Base-by-base conservation (phyloP, 2,329 filamentous ascomycete species). In the Clarireedia paspali region DNA sequence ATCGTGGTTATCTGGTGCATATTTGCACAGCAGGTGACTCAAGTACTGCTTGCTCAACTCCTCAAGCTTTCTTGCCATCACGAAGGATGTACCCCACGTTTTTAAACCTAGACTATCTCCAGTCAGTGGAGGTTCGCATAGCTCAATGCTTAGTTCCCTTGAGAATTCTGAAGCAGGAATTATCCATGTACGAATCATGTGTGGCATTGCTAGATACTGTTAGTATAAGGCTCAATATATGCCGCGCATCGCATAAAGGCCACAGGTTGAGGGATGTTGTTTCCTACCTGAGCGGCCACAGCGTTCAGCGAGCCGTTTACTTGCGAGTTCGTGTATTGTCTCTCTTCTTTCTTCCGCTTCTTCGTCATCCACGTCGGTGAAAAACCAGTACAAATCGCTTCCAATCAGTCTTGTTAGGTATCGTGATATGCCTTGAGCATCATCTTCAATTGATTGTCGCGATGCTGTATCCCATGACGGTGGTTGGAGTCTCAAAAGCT, bases 51-150 rank as follows among this genome's bases (percentile, higher is more conserved):
- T 51, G 70, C 74, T 45, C 69, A 70, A 6, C 67, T 71, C 40
- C 20, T 75, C 74, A 26, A 97, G 79, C 24, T 88, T 83, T 62
- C 82, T 86, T 0, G 92, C 87, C 4, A 97, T 82, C 2, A 95
- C 79, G 67, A 91, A 95, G 0, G 91, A 92, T 0, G 91, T 92
- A 0, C 88, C 89, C 94, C 94, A 97, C 0, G 94, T 99, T 71
- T 99, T 97, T 70, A 95, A 79, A 1, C 94, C 94, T 17, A 97
- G 77, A 57, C 89, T 88, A 70, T 96, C 92, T 6, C 88, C 88
- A 0, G 89, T 95, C 55, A 97, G 76, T 0, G 91, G 85, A 1
- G 94, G 94, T 69, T 99, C 94, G 56, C 89, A 81, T 40, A 99
- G 83, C 38, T 80, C 78, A 50, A 99, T 75, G 47, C 85, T 78